phyloP scores from a whole-genome alignment of 331 rosid species.

The Dryas integrifolia region DNA sequence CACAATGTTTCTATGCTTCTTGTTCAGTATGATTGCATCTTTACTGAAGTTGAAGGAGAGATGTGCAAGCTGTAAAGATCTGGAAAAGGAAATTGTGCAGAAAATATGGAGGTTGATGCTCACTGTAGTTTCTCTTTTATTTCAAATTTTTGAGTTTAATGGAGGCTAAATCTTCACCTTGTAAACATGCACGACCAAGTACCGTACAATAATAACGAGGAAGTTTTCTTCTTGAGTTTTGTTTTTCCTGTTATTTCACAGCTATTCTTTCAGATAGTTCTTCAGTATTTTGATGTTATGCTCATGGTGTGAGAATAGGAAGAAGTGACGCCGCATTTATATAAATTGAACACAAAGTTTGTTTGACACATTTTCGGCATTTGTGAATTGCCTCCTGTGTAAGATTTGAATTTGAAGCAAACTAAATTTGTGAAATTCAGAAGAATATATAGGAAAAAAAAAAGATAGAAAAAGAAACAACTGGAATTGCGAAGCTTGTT shows the following conservation, averaged over 20 bases:
- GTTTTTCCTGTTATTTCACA: not conserved
- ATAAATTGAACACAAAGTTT: too few relatives aligned
- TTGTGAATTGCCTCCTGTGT: not conserved
- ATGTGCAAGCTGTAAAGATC: constrained; percentile 66
- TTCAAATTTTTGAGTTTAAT: not conserved
- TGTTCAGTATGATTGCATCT: constrained; percentile 73
- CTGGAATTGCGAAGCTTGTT: not conserved
- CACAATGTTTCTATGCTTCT: constrained; percentile 27
- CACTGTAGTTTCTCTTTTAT: constrained; percentile 1
- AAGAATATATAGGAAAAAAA: not conserved
- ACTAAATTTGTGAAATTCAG: not conserved
- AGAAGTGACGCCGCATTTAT: not conserved
- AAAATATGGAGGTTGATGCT: constrained; percentile 62
- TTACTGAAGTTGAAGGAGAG: constrained; percentile 63
- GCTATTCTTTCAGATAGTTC: not conserved
- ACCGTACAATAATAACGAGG: not conserved
- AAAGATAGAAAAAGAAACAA: not conserved
- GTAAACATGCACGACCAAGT: not conserved
- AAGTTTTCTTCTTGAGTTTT: not conserved
- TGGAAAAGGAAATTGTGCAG: constrained; percentile 67
- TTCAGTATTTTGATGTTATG: not conserved
- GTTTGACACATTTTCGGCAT: not conserved
- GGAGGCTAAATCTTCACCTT: not conserved
- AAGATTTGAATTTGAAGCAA: too few relatives aligned
- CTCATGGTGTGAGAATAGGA: not conserved